phyloP scores from a whole-genome alignment of 805 yeast genomes.

The Zygotorulaspora sp. region DNA sequence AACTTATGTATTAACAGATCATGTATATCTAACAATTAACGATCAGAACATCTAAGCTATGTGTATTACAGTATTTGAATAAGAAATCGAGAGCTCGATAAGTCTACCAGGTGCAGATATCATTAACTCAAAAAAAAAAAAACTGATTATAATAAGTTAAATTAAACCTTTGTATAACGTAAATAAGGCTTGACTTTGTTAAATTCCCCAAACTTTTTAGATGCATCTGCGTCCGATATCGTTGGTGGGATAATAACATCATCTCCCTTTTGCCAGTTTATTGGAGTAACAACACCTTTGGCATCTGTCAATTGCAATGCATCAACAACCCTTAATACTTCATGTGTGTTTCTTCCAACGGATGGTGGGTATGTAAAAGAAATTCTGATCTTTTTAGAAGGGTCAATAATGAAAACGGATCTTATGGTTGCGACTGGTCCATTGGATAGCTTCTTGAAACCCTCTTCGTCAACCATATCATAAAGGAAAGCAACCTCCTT shows the following conservation, averaged over 20 bases:
- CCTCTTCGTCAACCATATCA: constrained; percentile 86
- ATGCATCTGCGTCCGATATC: constrained; percentile 72
- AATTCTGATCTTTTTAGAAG: constrained; percentile 81
- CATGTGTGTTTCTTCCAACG: constrained; percentile 90
- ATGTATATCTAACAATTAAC: too few relatives aligned
- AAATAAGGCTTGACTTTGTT: constrained; percentile 86
- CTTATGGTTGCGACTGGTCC: constrained; percentile 85
- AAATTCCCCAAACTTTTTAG: constrained; percentile 81
- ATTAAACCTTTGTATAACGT: constrained; percentile 55
- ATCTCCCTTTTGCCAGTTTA: constrained; percentile 84
- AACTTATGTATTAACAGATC: too few relatives aligned
- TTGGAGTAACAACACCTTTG: constrained; percentile 82
- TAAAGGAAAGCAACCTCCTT: constrained; percentile 79
- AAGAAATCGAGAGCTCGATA: too few relatives aligned
- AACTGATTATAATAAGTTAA: neutral
- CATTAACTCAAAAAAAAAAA: neutral
- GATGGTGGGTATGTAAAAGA: constrained; percentile 89
- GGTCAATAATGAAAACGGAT: constrained; percentile 89
- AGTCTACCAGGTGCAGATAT: constrained; percentile 2
- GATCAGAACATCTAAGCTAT: too few relatives aligned
- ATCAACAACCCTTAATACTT: constrained; percentile 85
- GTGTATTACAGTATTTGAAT: too few relatives aligned
- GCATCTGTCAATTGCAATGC: constrained; percentile 82
- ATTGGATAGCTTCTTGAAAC: constrained; percentile 64
- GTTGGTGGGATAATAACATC: constrained; percentile 91